Evolutionary conservation across 1,139 yeast species (phyloP), one percentile per base, ranked within the genome.

Genomic region (Pichia kudriavzevii): DNA sequence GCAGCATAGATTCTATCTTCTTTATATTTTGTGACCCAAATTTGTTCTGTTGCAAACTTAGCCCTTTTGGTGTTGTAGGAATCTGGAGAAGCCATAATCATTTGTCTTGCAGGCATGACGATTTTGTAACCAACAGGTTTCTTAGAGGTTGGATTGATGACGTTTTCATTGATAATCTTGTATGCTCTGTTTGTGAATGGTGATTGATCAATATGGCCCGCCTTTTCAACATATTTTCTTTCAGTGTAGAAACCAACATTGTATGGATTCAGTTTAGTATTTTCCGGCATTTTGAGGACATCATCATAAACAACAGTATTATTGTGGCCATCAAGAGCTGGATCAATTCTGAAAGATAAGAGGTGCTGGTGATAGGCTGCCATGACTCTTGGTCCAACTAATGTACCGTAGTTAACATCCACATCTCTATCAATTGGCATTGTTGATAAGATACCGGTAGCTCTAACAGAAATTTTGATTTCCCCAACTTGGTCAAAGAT

Each of bases 291-390:
- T 53, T 75, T 73, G 42, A 69, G 73, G 35, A 79, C 78, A 56
- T 84, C 94, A 53, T 79, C 87, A 49, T 72, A 79, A 38, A 75
- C 78, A 42, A 80, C 83, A 9, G 93, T 66, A 66, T 84, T 83
- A 50, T 75, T 67, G 61, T 82, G 83, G 49, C 94, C 94, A 53
- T 84, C 95, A 36, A 84, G 58, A 38, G 94, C 87, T 28, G 94
- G 88, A 60, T 84, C 94, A 51, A 84, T 75, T 67, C 94, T 78
- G 62, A 83, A 77, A 11, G 84, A 75, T 56, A 84, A 69, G 50
- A 84, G 69, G 62, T 84, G 95, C 67, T 84, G 95, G 60, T 84
- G 95, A 62, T 79, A 79, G 24, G 94, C 80, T 35, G 95, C 95
- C 72, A 82, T 70, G 40, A 79, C 91, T 53, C 83, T 78, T 45